These are phyloP conservation scores for Diaporthe australafricana DNA, from an alignment of 2,329 filamentous ascomycete species.

Conservation along the genomic window DNA sequence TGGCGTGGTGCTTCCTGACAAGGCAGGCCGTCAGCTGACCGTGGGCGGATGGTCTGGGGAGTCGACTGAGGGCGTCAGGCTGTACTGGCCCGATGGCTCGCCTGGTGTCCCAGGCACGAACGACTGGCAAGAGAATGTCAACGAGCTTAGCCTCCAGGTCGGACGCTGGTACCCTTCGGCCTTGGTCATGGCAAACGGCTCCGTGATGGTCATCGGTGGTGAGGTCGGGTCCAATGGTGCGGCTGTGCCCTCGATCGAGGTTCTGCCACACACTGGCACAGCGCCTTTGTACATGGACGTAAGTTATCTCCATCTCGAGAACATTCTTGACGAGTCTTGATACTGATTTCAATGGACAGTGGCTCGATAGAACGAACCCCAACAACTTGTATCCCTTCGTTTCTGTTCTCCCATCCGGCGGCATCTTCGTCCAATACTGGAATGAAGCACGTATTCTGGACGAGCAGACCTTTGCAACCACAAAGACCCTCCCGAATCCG, in stretches of 20 bases:
- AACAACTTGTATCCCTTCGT: constrained; percentile 71
- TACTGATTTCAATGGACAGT: constrained; percentile 42
- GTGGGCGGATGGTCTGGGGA: constrained; percentile 68
- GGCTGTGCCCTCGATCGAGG: constrained; percentile 62
- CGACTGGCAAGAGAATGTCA: constrained; percentile 66
- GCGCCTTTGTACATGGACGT: constrained; percentile 57
- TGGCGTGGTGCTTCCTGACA: constrained; percentile 67
- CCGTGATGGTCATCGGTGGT: constrained; percentile 65
- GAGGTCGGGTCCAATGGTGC: constrained; percentile 64
- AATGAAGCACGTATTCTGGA: constrained; percentile 69
- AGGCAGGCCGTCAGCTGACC: constrained; percentile 67
- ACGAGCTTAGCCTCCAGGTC: constrained; percentile 57
- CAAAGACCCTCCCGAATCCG: constrained; percentile 62
- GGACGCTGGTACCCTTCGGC: constrained; percentile 67
- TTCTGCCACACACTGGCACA: constrained; percentile 60
- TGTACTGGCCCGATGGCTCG: constrained; percentile 67
- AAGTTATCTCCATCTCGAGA: not conserved
- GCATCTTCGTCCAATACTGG: constrained; percentile 68
- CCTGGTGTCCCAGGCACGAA: constrained; percentile 60
- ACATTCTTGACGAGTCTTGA: not conserved
- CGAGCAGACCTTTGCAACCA: constrained; percentile 61
- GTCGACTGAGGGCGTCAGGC: constrained; percentile 64
- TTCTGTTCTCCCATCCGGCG: constrained; percentile 62
- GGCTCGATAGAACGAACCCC: constrained; percentile 65
- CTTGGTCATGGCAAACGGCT: constrained; percentile 67